Evolutionary conservation across 1,139 yeast species (phyloP).

Genomic region (Lodderomyces beijingensis): DNA sequence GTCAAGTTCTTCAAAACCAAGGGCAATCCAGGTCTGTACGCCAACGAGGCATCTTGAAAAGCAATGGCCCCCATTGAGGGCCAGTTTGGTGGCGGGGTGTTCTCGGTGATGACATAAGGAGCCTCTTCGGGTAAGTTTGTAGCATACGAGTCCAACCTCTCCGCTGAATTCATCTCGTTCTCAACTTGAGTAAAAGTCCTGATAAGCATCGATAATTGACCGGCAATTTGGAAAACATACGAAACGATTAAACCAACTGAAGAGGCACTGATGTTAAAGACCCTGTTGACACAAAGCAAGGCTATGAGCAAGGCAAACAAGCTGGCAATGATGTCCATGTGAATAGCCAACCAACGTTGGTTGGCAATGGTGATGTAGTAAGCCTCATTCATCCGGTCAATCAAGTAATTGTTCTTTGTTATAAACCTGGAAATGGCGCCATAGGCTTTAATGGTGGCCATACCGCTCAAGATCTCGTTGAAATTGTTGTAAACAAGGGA

Average conservation of each 20-base stretch:
- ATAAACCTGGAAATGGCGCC: constrained; percentile 47
- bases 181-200: constrained; percentile 68
- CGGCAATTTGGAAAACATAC: constrained; percentile 52
- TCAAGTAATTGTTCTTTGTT: constrained; percentile 41
- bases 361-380: constrained; percentile 62
- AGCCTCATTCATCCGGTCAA: constrained; percentile 72
- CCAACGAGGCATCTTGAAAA: constrained; percentile 56
- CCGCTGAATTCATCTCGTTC: constrained; percentile 82
- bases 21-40: constrained; percentile 76
- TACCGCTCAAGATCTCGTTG: constrained; percentile 71
- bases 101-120: constrained; percentile 45
- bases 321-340: constrained; percentile 55
- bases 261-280: constrained; percentile 59
- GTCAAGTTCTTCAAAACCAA: constrained; percentile 57
- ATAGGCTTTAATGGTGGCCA: constrained; percentile 68
- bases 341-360: constrained; percentile 80
- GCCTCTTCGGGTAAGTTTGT: constrained; percentile 37
- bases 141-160: constrained; percentile 73
- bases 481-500: constrained; percentile 75
- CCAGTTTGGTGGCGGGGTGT: constrained; percentile 50
- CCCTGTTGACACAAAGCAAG: constrained; percentile 61
- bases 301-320: constrained; percentile 47
- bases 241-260: constrained; percentile 70
- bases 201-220: constrained; percentile 46
- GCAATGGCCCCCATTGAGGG: constrained; percentile 47